Evolutionary conservation across 495 filamentous ascomycete species (phyloP).

Genomic region (Xylaria scruposa): DNA sequence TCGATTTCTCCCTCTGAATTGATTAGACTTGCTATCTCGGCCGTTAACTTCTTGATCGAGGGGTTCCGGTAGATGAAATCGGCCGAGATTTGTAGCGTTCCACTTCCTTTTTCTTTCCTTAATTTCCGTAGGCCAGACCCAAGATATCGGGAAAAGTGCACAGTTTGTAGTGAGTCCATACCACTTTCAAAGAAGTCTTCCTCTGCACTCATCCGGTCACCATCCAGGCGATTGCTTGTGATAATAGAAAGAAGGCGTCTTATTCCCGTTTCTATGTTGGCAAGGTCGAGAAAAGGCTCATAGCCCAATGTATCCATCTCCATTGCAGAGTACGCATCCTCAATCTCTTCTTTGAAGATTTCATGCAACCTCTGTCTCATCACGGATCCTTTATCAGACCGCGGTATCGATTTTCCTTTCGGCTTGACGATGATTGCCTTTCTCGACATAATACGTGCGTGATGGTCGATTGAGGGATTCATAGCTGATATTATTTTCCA

Average conservation of each 20-base stretch:
- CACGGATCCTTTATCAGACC: constrained; percentile 48
- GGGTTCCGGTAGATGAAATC: constrained; percentile 43
- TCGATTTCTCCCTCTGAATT: background rate
- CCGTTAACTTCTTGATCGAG: constrained; percentile 18
- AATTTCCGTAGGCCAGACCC: constrained; percentile 16
- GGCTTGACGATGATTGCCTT: constrained; percentile 40
- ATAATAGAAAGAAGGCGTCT: constrained; percentile 16
- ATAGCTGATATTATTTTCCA: constrained; percentile 39
- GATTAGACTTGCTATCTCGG: background rate
- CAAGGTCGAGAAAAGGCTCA: constrained; percentile 17
- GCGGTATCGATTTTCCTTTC: constrained; percentile 31
- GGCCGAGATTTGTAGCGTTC: background rate
- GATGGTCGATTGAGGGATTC: constrained; percentile 37
- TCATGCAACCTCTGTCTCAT: constrained; percentile 41
- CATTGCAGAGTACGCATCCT: constrained; percentile 35
- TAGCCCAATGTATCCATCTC: constrained; percentile 23
- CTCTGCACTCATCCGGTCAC: constrained; percentile 8
- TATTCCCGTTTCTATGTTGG: constrained; percentile 22
- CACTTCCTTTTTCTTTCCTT: background rate
- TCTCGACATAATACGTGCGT: constrained; percentile 40
- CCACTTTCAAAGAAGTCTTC: constrained; percentile 50
- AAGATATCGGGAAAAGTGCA: constrained; percentile 37
- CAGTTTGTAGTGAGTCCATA: constrained; percentile 49
- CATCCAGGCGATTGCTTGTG: constrained; percentile 14
- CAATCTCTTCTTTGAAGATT: constrained; percentile 42